Percentiles rank a stretch among this genome's conserved stretches.
These are phyloP conservation scores for Neodidymelliopsis sp. DNA, from an alignment of 2,329 filamentous ascomycete genomes.

Conservation along the genomic window DNA sequence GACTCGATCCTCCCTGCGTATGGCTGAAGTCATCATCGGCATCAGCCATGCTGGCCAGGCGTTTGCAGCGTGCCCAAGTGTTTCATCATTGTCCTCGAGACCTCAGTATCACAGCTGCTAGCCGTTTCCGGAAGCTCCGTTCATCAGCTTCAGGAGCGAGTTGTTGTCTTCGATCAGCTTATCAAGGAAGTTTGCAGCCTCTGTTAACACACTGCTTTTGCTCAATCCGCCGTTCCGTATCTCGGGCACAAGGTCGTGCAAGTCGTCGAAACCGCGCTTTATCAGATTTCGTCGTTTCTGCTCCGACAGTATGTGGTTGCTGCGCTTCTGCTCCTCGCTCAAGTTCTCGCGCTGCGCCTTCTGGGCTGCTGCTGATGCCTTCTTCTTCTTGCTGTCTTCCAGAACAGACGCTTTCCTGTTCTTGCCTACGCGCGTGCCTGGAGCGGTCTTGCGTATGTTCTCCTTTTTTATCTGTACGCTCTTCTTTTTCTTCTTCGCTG, in stretches of 20 bases:
- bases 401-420: conserved; percentile 33
- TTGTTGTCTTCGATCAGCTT: conserved; percentile 72
- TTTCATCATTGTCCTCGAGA: not conserved
- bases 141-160: conserved; percentile 16
- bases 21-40: too few species aligned
- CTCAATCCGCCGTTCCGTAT: conserved; percentile 78
- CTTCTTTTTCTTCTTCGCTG: conserved; percentile 38
- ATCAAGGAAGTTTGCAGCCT: conserved; percentile 81
- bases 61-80: not conserved
- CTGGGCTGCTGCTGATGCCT: conserved; percentile 31
- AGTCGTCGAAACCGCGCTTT: conserved; percentile 80
- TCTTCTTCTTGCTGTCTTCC: conserved; percentile 36
- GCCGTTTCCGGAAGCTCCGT: not conserved
- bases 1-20: too few species aligned
- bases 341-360: conserved; percentile 63
- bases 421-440: conserved; percentile 25
- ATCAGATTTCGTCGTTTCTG: conserved; percentile 85
- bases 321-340: conserved; percentile 79
- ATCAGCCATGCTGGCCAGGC: too few species aligned
- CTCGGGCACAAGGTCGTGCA: conserved; percentile 78
- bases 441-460: conserved; percentile 27
- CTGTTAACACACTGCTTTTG: conserved; percentile 80
- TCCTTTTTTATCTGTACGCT: conserved; percentile 24
- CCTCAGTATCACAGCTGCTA: not conserved
- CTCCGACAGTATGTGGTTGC: conserved; percentile 87